phyloP scores from a whole-genome alignment of 2,329 filamentous ascomycete genomes.

The Raffaelea arxii region DNA sequence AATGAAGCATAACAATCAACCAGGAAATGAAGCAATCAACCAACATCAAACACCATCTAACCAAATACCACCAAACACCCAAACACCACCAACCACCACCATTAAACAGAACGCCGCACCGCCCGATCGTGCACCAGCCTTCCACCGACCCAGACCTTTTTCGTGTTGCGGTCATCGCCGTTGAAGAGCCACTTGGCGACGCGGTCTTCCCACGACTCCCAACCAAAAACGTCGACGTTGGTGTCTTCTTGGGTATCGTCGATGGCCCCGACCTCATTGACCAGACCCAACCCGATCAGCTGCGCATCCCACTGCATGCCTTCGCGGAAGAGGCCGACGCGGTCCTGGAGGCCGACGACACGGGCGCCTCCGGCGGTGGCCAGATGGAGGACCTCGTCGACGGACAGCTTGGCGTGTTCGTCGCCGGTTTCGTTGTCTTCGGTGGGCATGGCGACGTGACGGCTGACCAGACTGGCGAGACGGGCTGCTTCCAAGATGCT shows the following conservation, averaged over 20 bases:
- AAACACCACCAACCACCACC: neutral
- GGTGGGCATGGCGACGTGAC: conserved; percentile 54
- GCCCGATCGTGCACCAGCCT: conserved; percentile 59
- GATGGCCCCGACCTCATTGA: conserved; percentile 29
- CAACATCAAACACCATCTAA: neutral
- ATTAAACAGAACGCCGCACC: neutral
- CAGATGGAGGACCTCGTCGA: conserved; percentile 78
- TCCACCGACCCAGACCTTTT: conserved; percentile 81
- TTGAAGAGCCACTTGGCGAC: conserved; percentile 92
- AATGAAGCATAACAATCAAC: neutral
- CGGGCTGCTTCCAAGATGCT: conserved; percentile 75
- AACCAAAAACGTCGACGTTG: conserved; percentile 81
- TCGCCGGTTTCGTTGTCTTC: conserved; percentile 34
- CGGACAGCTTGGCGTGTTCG: conserved; percentile 57
- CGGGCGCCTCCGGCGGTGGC: conserved; percentile 80
- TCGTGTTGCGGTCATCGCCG: conserved; percentile 87
- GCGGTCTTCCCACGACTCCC: conserved; percentile 78
- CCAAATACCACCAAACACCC: too few species aligned
- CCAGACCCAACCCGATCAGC: conserved; percentile 55
- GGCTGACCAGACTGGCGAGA: conserved; percentile 69
- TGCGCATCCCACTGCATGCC: conserved; percentile 92
- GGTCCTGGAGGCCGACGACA: conserved; percentile 63
- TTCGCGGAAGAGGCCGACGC: conserved; percentile 71
- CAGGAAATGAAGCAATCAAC: neutral
- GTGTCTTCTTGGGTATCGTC: conserved; percentile 33